Evolutionary conservation across 257 asterid species (phyloP).

Genomic region (Nicotiana benthamiana): DNA sequence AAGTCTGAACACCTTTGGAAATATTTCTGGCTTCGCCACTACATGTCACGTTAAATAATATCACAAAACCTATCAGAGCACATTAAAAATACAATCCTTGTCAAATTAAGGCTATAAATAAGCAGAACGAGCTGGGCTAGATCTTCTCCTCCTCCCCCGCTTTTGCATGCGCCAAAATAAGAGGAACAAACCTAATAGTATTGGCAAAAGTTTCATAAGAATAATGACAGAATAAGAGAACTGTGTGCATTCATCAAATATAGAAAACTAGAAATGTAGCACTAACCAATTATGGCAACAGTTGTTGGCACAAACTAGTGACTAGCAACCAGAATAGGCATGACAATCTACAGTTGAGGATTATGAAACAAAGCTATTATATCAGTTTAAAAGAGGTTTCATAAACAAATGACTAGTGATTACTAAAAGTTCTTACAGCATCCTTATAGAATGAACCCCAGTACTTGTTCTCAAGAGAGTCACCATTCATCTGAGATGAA

Average conservation of each 20-base stretch:
- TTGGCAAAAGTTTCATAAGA: neutral
- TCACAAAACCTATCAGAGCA: neutral
- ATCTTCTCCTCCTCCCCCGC: conserved; percentile 69
- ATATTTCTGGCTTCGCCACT: too few relatives aligned
- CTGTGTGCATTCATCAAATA: neutral
- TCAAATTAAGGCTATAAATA: conserved; percentile 18
- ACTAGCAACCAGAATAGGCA: conserved; percentile 63
- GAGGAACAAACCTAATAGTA: conserved; percentile 48
- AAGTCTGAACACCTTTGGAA: too few relatives aligned
- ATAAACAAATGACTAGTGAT: neutral
- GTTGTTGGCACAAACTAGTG: conserved; percentile 77
- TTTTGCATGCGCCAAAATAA: conserved; percentile 66
- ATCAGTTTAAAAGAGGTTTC: neutral
- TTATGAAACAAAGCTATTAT: neutral
- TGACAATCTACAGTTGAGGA: conserved; percentile 47
- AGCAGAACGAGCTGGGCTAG: conserved; percentile 35
- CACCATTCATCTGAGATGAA: conserved; percentile 22
- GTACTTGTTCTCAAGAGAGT: conserved; percentile 42
- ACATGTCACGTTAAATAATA: neutral
- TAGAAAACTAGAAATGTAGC: neutral
- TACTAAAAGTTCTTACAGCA: conserved; percentile 43
- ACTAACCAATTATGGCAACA: conserved; percentile 61
- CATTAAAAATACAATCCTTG: neutral
- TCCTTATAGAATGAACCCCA: conserved; percentile 36
- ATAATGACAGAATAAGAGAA: neutral